Percentiles rank a stretch among this genome's conserved stretches.
phyloP scores from a whole-genome alignment of 2,329 filamentous ascomycete species.

The Pseudogymnoascus sp. region DNA sequence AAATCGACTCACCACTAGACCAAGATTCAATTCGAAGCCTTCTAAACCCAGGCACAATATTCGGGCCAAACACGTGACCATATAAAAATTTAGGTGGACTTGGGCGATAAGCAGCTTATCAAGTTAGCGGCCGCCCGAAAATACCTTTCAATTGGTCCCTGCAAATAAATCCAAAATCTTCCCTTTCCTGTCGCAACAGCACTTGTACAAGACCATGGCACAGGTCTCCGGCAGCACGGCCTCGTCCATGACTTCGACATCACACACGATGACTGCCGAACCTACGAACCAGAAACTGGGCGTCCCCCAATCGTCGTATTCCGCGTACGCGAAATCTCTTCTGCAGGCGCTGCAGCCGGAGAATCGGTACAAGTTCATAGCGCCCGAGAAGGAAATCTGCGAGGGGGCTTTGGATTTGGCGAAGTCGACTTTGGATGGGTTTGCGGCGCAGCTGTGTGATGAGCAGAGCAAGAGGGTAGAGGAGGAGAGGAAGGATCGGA shows the following conservation, averaged over 20 bases:
- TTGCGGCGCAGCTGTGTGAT: constrained; percentile 65
- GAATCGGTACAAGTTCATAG: constrained; percentile 51
- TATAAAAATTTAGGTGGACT: not conserved
- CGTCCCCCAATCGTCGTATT: constrained; percentile 21
- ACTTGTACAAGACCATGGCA: constrained; percentile 4
- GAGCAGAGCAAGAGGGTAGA: constrained; percentile 61
- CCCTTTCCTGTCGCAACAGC: constrained; percentile 1
- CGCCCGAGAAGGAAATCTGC: constrained; percentile 58
- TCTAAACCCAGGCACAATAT: not conserved
- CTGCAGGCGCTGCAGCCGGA: constrained; percentile 20
- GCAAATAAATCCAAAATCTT: constrained; percentile 9
- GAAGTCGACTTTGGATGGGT: constrained; percentile 71
- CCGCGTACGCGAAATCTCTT: constrained; percentile 29
- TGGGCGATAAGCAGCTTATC: constrained; percentile 6
- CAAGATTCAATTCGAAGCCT: not conserved
- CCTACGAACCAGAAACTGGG: constrained; percentile 28
- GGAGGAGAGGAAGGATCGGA: constrained; percentile 65
- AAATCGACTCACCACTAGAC: not conserved
- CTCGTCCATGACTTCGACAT: constrained; percentile 55
- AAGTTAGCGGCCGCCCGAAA: constrained; percentile 4
- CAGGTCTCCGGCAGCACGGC: constrained; percentile 35
- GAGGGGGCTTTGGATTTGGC: constrained; percentile 62
- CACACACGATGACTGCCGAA: constrained; percentile 50
- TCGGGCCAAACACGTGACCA: not conserved
- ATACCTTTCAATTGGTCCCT: constrained; percentile 9